phyloP scores from a whole-genome alignment of 306 rosid genomes.

The Aeschynomene evenia region DNA sequence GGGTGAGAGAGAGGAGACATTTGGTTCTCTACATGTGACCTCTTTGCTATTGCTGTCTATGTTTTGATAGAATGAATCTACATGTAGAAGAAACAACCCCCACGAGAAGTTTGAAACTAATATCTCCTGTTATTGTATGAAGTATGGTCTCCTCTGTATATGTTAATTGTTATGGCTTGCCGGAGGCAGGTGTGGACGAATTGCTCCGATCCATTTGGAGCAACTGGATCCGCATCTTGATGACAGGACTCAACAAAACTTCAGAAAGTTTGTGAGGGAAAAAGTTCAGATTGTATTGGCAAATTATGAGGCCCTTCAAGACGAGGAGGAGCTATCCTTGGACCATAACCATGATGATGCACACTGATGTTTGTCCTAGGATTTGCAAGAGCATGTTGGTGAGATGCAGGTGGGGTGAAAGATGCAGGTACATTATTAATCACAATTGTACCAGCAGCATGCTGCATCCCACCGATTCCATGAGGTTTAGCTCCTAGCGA shows the following conservation, averaged over 20 bases:
- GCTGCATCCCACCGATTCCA: conserved; percentile 8
- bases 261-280: conserved; percentile 6
- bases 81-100: not conserved
- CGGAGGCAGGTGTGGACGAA: too few relatives aligned
- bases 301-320: conserved; percentile 13
- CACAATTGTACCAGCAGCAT: not conserved
- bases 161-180: not conserved
- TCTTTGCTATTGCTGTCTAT: not conserved
- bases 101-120: not conserved
- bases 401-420: not conserved
- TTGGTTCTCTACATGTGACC: not conserved
- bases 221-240: not conserved
- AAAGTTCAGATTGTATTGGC: not conserved
- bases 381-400: conserved; percentile 6
- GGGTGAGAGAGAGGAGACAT: not conserved
- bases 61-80: conserved; percentile 1
- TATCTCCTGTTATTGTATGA: not conserved
- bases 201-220: not conserved
- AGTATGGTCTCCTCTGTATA: not conserved
- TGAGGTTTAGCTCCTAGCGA: conserved; percentile 13
- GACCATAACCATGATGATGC: conserved; percentile 6
- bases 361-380: conserved; percentile 18
- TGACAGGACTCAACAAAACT: not conserved
- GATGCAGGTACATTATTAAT: not conserved
- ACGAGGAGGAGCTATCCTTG: conserved; percentile 21